Evolutionary conservation across 768 basidiomycete species (phyloP).

Genomic region (Mycena belliarum): DNA sequence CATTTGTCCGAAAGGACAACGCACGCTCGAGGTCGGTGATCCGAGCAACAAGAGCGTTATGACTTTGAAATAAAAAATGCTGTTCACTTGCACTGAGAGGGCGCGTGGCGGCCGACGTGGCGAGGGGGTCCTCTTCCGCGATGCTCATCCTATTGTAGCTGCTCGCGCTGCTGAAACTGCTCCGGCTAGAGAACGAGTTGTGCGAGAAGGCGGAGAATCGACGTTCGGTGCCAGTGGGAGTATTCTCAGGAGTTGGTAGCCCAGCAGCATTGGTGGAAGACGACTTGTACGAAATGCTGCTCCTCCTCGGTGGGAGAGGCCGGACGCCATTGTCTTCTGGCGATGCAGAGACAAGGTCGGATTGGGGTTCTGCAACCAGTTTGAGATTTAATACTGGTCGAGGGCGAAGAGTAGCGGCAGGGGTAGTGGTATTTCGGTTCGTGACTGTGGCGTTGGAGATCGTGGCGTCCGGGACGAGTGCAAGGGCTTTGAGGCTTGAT

Average conservation of each 20-base stretch:
- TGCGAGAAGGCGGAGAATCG: constrained; percentile 61
- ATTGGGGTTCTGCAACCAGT: constrained; percentile 24
- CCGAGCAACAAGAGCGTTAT: constrained; percentile 78
- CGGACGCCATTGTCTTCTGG: constrained; percentile 33
- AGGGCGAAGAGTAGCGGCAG: constrained; percentile 30
- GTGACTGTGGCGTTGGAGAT: constrained; percentile 10
- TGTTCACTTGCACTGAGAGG: constrained; percentile 75
- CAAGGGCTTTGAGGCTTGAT: constrained; percentile 46
- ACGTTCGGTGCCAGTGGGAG: constrained; percentile 56
- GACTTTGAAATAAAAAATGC: constrained; percentile 84
- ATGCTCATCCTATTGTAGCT: constrained; percentile 30
- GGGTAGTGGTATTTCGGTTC: constrained; percentile 6
- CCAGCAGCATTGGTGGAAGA: constrained; percentile 48
- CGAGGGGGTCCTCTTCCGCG: constrained; percentile 43
- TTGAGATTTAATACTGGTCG: constrained; percentile 43
- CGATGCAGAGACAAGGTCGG: constrained; percentile 19
- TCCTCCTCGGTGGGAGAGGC: constrained; percentile 46
- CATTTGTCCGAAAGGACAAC: constrained; percentile 46
- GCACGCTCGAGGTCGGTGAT: constrained; percentile 81
- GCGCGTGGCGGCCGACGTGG: constrained; percentile 28
- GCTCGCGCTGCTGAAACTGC: constrained; percentile 29
- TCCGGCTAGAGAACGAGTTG: constrained; percentile 31
- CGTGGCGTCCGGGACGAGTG: constrained; percentile 31
- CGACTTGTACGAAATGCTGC: constrained; percentile 76
- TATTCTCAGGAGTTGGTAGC: constrained; percentile 75